phyloP scores from a whole-genome alignment of 805 yeast species.

The Lipomyces spencermartinsiae region DNA sequence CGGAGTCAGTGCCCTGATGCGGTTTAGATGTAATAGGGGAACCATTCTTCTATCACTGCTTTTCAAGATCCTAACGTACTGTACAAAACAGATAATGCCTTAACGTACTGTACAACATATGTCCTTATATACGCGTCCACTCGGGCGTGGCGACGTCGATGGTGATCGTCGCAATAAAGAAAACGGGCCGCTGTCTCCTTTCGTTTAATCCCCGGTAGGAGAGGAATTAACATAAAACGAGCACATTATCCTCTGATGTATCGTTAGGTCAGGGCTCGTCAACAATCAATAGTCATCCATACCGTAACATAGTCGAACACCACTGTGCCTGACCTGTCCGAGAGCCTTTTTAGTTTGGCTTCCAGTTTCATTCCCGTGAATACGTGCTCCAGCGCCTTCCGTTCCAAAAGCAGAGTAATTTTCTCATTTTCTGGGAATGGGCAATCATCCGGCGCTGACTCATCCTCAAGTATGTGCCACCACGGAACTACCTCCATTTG shows the following conservation, averaged over 20 bases:
- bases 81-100: background rate
- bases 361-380: conserved; percentile 10
- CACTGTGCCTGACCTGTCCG: conserved; percentile 9
- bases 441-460: conserved; percentile 5
- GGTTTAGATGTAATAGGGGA: background rate
- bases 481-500: conserved; percentile 8
- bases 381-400: background rate
- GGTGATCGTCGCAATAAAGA: background rate
- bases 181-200: background rate
- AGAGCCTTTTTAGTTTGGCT: conserved; percentile 4
- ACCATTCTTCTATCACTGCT: background rate
- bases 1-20: too few relatives aligned
- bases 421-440: conserved; percentile 9
- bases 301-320: conserved; percentile 7
- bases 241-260: conserved; percentile 6
- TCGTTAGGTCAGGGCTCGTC: background rate
- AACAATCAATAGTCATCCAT: background rate
- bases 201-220: conserved; percentile 4
- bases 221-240: conserved; percentile 8
- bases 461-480: conserved; percentile 14
- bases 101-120: too few relatives aligned
- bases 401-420: conserved; percentile 2
- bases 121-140: too few relatives aligned
- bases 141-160: background rate
- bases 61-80: background rate